Percentiles rank a stretch among this genome's conserved stretches.
These are phyloP conservation scores for Gomphus bonarii DNA, from an alignment of 1,284 basidiomycete species.

Conservation along the genomic window DNA sequence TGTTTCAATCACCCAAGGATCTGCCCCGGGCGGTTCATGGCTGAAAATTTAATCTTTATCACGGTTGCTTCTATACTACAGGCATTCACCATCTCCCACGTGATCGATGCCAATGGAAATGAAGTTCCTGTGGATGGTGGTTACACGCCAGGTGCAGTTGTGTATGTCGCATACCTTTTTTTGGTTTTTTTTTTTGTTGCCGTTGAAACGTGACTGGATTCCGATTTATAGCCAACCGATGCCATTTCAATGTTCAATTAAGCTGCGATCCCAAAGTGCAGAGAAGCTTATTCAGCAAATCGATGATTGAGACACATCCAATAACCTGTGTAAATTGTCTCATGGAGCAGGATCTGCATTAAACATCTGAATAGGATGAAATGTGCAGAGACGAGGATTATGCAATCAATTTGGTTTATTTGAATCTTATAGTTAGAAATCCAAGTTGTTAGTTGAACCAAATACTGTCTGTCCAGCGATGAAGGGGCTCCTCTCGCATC, in stretches of 20 bases:
- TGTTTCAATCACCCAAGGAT: conserved; percentile 13
- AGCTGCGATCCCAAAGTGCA: conserved; percentile 15
- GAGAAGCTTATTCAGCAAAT: neutral
- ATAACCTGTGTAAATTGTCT: no score
- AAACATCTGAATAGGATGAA: no score
- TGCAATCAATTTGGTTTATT: no score
- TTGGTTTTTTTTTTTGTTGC: no score
- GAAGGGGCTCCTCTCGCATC: no score
- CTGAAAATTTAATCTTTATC: conserved; percentile 22
- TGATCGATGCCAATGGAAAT: conserved; percentile 18
- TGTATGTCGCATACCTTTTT: conserved; percentile 10
- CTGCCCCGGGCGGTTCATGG: conserved; percentile 23
- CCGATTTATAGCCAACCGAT: conserved; percentile 16
- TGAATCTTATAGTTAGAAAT: no score
- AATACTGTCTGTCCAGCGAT: no score
- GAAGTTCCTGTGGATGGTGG: conserved; percentile 18
- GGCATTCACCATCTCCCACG: conserved; percentile 20
- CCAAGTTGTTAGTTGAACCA: no score
- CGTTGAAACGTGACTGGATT: neutral
- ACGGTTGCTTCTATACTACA: conserved; percentile 20
- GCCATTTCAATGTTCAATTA: conserved; percentile 15
- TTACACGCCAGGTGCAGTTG: conserved; percentile 15
- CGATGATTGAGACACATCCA: no score
- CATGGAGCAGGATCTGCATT: no score
- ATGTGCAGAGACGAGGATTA: no score